These are phyloP conservation scores for Teratosphaeria epicoccoides DNA, from an alignment of 2,329 filamentous ascomycete species.

Conservation along the genomic window DNA sequence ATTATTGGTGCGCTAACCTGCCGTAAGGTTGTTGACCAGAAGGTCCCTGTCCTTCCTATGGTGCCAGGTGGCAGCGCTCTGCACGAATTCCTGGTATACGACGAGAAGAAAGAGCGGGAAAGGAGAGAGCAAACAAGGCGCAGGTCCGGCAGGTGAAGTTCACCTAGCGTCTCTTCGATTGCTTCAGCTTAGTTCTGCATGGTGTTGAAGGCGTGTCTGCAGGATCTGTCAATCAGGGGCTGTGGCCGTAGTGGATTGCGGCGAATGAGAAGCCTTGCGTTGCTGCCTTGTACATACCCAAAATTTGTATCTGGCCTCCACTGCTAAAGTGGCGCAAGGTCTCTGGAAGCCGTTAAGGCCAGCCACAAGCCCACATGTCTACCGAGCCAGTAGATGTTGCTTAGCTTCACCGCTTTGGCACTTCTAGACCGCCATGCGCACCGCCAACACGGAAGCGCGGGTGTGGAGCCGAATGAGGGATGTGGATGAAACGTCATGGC, in stretches of 20 bases:
- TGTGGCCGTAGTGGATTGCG: not conserved
- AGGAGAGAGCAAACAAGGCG: slow-evolving; percentile 27
- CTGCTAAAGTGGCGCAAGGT: no score
- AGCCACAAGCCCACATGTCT: not conserved
- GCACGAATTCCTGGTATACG: slow-evolving; percentile 88
- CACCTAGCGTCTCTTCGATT: not conserved
- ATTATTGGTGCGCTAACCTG: not conserved
- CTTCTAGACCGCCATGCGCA: not conserved
- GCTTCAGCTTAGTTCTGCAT: not conserved
- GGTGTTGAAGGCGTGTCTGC: not conserved
- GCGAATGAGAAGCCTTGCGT: not conserved
- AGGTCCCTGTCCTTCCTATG: slow-evolving; percentile 95
- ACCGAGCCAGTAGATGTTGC: not conserved
- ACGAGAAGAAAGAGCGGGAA: slow-evolving; percentile 47
- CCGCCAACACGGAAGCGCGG: not conserved
- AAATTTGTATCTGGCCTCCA: not conserved
- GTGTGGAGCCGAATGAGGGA: not conserved
- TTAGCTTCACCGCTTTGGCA: not conserved
- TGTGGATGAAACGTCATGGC: not conserved
- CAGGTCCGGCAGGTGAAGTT: slow-evolving; percentile 26
- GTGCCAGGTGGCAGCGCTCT: slow-evolving; percentile 78
- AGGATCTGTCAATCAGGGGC: not conserved
- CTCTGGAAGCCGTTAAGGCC: no score
- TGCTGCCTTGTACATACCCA: not conserved
- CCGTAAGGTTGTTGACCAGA: slow-evolving; percentile 60